Evolutionary conservation across 2,329 filamentous ascomycete genomes (phyloP).

Genomic region (Tolypocladium tropicale): DNA sequence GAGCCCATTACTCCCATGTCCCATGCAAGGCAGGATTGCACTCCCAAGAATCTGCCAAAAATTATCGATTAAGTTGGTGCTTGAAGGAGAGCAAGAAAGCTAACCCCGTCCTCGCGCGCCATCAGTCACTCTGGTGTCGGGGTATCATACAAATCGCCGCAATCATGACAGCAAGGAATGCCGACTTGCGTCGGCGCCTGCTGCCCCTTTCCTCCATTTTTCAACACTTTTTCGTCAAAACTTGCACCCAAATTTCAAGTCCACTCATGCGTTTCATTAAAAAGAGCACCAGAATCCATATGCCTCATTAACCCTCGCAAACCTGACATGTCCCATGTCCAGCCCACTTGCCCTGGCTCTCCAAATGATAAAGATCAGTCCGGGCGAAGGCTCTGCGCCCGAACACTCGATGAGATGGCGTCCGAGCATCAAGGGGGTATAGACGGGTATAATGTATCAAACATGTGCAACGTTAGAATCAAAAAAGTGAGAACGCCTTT

Average conservation of each 20-base stretch:
- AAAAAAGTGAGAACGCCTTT: constrained; percentile 9
- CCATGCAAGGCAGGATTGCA: neutral
- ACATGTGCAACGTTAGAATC: constrained; percentile 25
- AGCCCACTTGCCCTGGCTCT: constrained; percentile 16
- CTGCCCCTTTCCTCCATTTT: neutral
- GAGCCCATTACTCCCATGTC: neutral
- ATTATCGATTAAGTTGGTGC: constrained; percentile 17
- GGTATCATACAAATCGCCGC: constrained; percentile 13
- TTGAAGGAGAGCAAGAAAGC: constrained; percentile 19
- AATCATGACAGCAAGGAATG: neutral
- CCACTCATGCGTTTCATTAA: constrained; percentile 19
- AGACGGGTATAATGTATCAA: constrained; percentile 32
- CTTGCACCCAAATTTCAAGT: constrained; percentile 8
- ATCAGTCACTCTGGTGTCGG: constrained; percentile 8
- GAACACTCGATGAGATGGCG: constrained; percentile 13
- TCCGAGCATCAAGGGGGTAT: constrained; percentile 15
- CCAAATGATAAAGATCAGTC: constrained; percentile 16
- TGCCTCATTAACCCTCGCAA: constrained; percentile 22
- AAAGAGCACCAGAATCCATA: constrained; percentile 23
- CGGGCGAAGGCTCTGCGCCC: constrained; percentile 10
- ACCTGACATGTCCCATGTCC: constrained; percentile 17
- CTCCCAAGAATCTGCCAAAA: constrained; percentile 2
- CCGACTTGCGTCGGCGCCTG: neutral
- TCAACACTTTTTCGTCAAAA: neutral
- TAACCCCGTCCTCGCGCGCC: constrained; percentile 11